Base-by-base conservation (phyloP, 768 basidiomycete species). In the Russula virescens region DNA sequence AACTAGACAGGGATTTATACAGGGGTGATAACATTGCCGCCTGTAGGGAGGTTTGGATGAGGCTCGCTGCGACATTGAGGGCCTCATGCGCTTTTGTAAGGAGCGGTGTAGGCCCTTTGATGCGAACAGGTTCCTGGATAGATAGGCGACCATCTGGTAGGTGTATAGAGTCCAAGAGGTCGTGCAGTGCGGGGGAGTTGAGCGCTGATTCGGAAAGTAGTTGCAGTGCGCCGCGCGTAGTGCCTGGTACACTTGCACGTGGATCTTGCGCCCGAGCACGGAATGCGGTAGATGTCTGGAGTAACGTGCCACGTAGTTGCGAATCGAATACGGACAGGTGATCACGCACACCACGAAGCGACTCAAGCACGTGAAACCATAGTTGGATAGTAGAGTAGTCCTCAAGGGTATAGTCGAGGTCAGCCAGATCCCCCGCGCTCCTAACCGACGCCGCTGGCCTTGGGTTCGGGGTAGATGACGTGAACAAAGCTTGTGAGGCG, bases 331-430 rank as follows among this genome's bases (percentile, higher is more conserved):
- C 69, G 4, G 71, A 68, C 28, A 94, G 74, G 25, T 87, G 85
- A 45, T 91, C 89, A 43, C 80, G 81, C 19, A 95, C 80, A 1
- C 82, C 80, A 5, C 88, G 83, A 28, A 87, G 88, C 38, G 90
- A 84, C n/a, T 89, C 85, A 46, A 98, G 81, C 43, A 95, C 79
- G 70, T 93, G 91, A 16, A 98, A 74, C 2, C 85, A 85, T 13
- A 84, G 74, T 73, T 97, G 95, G 61, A 98, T 93, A 34, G 84
- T 80, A 2, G 84, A 81, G 92, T 94, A 97, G 73, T 98, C 95
- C 60, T 92, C 85, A 5, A 86, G 76, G 2, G 89, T 87, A 69
- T 97, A 98, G 74, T 98, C 74, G 63, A 91, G 74, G 70, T 88
- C 88, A 0, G 84, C 83, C 40, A 94, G 77, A 54, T 93, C 92